A percentile compares a stretch with the other conserved stretches of the same genome.
Evolutionary conservation across 2,329 filamentous ascomycete species (phyloP).

Genomic region (Zarea fungicola): DNA sequence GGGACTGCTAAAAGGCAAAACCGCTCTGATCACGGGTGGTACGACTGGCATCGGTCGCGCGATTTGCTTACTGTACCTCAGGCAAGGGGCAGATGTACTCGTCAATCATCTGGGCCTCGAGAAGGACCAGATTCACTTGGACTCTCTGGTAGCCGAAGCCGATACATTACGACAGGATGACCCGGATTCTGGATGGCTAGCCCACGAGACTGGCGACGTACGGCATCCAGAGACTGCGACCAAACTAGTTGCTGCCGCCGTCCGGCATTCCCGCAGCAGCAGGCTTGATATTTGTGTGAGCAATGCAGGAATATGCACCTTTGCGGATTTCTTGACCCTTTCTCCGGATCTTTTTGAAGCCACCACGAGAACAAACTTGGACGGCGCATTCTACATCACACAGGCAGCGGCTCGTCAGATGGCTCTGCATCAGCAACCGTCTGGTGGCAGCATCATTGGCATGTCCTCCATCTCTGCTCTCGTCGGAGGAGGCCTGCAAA

Average conservation of each 20-base stretch:
- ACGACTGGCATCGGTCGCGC: slow-evolving; percentile 83
- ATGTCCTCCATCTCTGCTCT: slow-evolving; percentile 69
- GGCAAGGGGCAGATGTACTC: slow-evolving; percentile 71
- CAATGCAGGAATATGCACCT: slow-evolving; percentile 85
- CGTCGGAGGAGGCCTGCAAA: slow-evolving; percentile 72
- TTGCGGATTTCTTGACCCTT: slow-evolving; percentile 78
- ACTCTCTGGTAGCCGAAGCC: slow-evolving; percentile 49
- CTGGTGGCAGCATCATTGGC: slow-evolving; percentile 76
- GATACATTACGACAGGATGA: slow-evolving; percentile 38
- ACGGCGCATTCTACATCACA: slow-evolving; percentile 81
- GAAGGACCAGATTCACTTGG: slow-evolving; percentile 46
- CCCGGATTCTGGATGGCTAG: slow-evolving; percentile 49
- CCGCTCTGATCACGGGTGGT: slow-evolving; percentile 80
- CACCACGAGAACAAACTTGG: slow-evolving; percentile 76
- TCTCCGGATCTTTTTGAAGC: slow-evolving; percentile 62
- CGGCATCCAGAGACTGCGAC: too few species aligned
- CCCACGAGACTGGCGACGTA: too few species aligned
- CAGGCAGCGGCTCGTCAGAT: slow-evolving; percentile 84
- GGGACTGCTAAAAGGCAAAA: slow-evolving; percentile 64
- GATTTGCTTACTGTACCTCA: slow-evolving; percentile 73
- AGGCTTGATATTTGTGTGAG: too few species aligned
- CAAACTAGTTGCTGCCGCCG: too few species aligned
- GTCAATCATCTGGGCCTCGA: slow-evolving; percentile 70
- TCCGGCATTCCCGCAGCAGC: too few species aligned
- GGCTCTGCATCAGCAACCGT: slow-evolving; percentile 55